Base-by-base conservation (phyloP, 1,284 basidiomycete genomes). In the Ceratobasidium sp. region DNA sequence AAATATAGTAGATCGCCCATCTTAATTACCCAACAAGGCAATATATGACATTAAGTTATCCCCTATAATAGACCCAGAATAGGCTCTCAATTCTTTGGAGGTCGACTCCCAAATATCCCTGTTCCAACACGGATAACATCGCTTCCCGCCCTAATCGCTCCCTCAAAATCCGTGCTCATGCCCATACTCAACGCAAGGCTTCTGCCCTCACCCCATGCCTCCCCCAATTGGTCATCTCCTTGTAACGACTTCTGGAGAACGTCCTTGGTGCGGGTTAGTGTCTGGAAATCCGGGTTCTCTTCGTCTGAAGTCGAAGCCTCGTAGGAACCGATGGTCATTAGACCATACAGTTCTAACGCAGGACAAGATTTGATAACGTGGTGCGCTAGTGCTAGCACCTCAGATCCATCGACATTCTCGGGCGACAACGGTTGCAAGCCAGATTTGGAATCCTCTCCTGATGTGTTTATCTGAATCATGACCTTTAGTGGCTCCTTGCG, bases 291-390 rank as follows among this genome's bases (percentile, higher is more conserved):
- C 0, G 84, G 84, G 75, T 98, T 98, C 70, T 85, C 83, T 69
- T 85, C 83, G 3, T 82, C 80, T 5, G 82, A 80, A 16, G 89
- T 82, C 1, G 90, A 93, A 70, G 87, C 83, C 49, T 87, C 82
- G 66, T 90, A 82, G 2, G 93, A 87, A 1, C 97, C 96, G 74
- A 99, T 99, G 0, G 96, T 98, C 96, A 99, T 99, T 44, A 99
- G 79, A 2, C 96, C 97, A 47, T 87, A 84, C 1, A 99, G 79
- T 19, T 82, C 83, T 39, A 99, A 82, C 19, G 80, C 81, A 0
- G 91, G 89, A 76, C 96, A 99, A 30, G 82, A 77, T 0, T 78
- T 77, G 69, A 95, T 75, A 75, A 99, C 82, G 74, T 91, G 85
- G 49, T 77, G 79, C 0, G 91, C 94, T 16, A 98, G 83, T 54